Evolutionary conservation across 2,329 filamentous ascomycete species (phyloP), one percentile per base, ranked within the genome.

Genomic region (Bipolaris cookei): DNA sequence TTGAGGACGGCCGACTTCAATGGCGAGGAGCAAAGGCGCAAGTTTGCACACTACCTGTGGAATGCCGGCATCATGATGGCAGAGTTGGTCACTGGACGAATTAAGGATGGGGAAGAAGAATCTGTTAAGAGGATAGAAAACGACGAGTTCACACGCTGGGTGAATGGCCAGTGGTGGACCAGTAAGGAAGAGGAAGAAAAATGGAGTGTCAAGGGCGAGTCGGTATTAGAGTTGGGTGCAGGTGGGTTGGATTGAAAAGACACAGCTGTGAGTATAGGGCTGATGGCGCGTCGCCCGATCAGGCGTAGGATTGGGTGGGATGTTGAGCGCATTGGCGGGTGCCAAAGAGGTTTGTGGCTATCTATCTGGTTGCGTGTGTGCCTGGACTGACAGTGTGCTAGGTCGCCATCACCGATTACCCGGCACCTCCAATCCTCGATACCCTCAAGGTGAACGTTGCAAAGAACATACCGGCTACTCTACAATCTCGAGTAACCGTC

Each of bases 31-130:
- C 83, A 86, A 65, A 77, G 87, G 47, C 73, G 76, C 18, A 81
- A 91, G 42, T 91, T 90, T 70, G 86, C 86, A 59, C 89, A 92
- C 70, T 90, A 88, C 72, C 76, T 91, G 23, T 92, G 89, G 89
- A 92, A 92, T 75, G 81, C 88, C 6, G 78, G 79, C 0, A 68
- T 82, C 25, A 68, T 81, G 62, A 73, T 81, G 74, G 79, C 72
- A 4, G 80, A 82, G 65, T 56, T 81, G 39, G 69, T 81, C 28
- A 76, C 73, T 4, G 76, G 76, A 35, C 39, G 58, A 57, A 46
- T 58, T 14, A 48, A 41, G 14, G 58, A 61, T 4, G 56, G 46
- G 7, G 11, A 45, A 28, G 42, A 25, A 2, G 10, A 20, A 3
- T 16, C 18, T 18, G 21, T 8, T 6, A 16, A 45, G 56, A 65